Percentiles rank a stretch among this genome's conserved stretches.
These are phyloP conservation scores for Elasticomyces elasticus DNA, from an alignment of 495 filamentous ascomycete species.

Conservation along the genomic window DNA sequence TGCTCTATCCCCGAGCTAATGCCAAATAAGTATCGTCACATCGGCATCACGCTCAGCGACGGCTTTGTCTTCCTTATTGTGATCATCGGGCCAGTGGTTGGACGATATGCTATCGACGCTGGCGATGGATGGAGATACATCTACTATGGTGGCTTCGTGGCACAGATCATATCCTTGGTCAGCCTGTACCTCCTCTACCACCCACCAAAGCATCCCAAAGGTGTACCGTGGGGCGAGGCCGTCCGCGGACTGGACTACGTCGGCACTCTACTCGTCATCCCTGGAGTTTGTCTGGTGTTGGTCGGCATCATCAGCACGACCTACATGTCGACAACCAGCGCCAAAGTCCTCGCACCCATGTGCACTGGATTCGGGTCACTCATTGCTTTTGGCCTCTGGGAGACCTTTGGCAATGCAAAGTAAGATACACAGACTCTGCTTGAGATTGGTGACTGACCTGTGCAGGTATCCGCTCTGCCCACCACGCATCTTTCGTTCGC, in stretches of 20 bases:
- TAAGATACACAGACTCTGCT: not conserved
- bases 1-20: constrained; percentile 32
- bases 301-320: constrained; percentile 31
- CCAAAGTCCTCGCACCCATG: constrained; percentile 15
- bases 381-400: constrained; percentile 24
- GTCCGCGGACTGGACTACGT: constrained; percentile 28
- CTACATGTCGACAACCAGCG: constrained; percentile 4
- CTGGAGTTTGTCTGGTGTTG: constrained; percentile 30
- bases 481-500: constrained; percentile 21
- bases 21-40: constrained; percentile 30
- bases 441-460: not conserved
- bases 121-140: constrained; percentile 18
- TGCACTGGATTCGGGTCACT: constrained; percentile 14
- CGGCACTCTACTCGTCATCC: constrained; percentile 24
- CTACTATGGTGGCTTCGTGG: constrained; percentile 8
- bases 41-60: constrained; percentile 27
- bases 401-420: constrained; percentile 14
- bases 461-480: constrained; percentile 25
- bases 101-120: constrained; percentile 21
- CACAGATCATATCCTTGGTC: constrained; percentile 9
- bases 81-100: constrained; percentile 29
- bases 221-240: constrained; percentile 25
- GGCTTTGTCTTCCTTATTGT: constrained; percentile 26
- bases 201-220: constrained; percentile 15
- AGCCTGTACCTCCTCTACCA: constrained; percentile 8